Base-by-base conservation (phyloP, 2,329 filamentous ascomycete species). In the Thermothelomyces thermophilus region DNA sequence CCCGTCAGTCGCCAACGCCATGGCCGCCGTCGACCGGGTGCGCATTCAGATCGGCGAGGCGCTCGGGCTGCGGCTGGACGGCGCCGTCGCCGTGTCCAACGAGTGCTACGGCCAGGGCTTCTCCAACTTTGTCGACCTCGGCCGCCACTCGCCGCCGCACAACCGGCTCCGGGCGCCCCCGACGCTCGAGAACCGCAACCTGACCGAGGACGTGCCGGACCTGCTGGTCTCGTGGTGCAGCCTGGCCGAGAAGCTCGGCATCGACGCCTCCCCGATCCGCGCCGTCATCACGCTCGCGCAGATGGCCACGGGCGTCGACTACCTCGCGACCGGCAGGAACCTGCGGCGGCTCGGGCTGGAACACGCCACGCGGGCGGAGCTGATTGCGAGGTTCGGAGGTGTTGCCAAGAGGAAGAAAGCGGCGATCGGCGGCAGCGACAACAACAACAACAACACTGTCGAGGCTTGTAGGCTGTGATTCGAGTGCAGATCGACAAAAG, bases 31-130 rank as follows among this genome's bases (percentile, higher is more conserved):
- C 24, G 43, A 46, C 43, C 34, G 34, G 1, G 43, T 46, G 34
- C 43, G 43, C 22, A 46, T 46, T 1, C 5, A 31, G 16, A 46
- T 46, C 2, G 43, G 43, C 34, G 34, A 46, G 16, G 43, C 43
- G 2, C 26, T 46, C 13, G 43, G 43, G 5, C 26, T 39, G 4
- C 43, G 26, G 4, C 24, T 46, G 8, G 14, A 31, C 16, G 39
- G 24, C 24, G 43, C 43, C 17, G 43, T 46, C n/a, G 24, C 39
- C 2, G 22, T 46, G 22, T 46, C 43, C n/a, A 46, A 46, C 26
- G 43, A 46, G 24, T 46, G 43, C 24, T 46, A 46, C 19, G 43
- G 43, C 5, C 43, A 46, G n/a, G 11, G 34, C n/a, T 46, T 46
- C 14, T 7, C 10, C 34, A 24, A 22, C 6, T 30, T 46, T 4